Evolutionary conservation across 257 asterid species (phyloP).

Genomic region (Marsdenia floribunda): DNA sequence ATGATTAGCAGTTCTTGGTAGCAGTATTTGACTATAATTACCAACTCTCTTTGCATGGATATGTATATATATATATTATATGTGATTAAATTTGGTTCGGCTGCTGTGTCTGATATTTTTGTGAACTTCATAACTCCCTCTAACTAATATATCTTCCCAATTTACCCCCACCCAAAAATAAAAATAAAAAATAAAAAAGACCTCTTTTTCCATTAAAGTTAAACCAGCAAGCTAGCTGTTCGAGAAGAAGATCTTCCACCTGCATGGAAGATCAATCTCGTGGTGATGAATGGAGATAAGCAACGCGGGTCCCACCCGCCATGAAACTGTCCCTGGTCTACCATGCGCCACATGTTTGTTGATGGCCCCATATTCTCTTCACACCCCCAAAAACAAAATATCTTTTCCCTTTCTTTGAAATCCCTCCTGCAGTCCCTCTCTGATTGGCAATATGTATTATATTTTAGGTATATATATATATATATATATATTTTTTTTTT

Average conservation of each 20-base stretch:
- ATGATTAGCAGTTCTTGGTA: no score
- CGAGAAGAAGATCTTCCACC: background rate
- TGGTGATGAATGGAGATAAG: background rate
- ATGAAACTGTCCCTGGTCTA: background rate
- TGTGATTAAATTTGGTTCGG: no score
- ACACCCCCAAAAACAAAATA: background rate
- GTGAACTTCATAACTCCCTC: no score
- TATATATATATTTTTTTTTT: background rate
- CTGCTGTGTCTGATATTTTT: no score
- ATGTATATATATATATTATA: no score
- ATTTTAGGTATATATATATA: background rate
- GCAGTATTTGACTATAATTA: no score
- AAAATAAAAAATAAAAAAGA: no score
- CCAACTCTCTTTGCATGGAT: no score
- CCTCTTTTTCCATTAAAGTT: background rate
- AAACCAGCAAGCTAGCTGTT: background rate
- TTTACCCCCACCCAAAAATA: no score
- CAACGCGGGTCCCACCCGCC: background rate
- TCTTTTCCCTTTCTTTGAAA: background rate
- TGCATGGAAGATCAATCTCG: background rate
- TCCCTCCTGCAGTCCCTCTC: background rate
- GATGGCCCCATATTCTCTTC: no score
- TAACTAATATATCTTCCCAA: no score
- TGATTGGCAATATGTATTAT: conserved; percentile 2
- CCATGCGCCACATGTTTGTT: conserved; percentile 1